Evolutionary conservation across 1,284 basidiomycete species (phyloP), one percentile per base, ranked within the genome.

Genomic region (Ustilago esculenta): DNA sequence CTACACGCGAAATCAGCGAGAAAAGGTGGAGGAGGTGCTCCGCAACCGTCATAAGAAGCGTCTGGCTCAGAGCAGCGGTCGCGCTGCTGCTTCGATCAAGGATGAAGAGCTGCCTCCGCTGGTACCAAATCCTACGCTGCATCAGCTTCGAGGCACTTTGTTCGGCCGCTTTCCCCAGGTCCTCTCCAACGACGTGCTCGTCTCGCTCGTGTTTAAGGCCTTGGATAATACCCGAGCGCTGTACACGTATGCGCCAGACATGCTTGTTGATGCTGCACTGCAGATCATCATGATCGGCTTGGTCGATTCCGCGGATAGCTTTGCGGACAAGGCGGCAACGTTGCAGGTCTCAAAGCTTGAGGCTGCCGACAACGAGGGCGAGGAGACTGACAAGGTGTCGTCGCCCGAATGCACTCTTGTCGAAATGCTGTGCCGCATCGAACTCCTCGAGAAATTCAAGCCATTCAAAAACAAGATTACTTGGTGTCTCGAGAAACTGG

Each of bases 1-100:
- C 79, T 98, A 96, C 83, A 90, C 92, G 11, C 87, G 94, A 27
- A 98, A 98, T 83, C 91, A 94, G 79, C 88, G 94, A 37, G 92
- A 97, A 76, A 92, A 94, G 79, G 94, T 93, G n/a, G 92, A 95
- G 74, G 87, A 86, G 29, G 87, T 91, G 6, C 84, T 98, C 39
- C 52, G 57, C 20, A 41, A 32, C 17, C 43, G 63, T 8, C 48
- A 68, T 32, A 74, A 68, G 64, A 68, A 60, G 36, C 42, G 51
- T 12, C 30, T 71, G 4, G 52, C 51, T 20, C 49, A 41, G 29
- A 65, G 52, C 46, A 69, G 41, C 25, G 59, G 55, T 14, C 42
- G 46, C 2, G 46, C 55, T 4, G 47, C 49, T 6, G 51, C 58
- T 2, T 37, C 50, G 23, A 60, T 71, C 58, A 61, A 58, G 47